Conservation (phyloP, 208 protist genomes). For the Porcisia hertigi region DNA sequence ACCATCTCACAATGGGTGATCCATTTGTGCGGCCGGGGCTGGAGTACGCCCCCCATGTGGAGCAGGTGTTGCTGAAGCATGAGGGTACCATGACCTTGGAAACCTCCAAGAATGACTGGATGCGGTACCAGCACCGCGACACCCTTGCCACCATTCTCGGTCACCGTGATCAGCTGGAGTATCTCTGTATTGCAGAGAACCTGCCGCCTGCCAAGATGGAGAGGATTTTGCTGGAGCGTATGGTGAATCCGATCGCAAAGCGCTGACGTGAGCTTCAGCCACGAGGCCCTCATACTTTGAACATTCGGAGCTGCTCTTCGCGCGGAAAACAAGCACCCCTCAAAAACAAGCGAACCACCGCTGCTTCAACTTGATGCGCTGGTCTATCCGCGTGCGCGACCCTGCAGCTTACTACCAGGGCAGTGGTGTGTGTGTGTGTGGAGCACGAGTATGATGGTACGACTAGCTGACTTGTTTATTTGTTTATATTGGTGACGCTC, state of each 20-base stretch:
- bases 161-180: constrained; percentile 68
- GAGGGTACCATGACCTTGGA: constrained; percentile 83
- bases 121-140: constrained; percentile 87
- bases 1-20: constrained; percentile 64
- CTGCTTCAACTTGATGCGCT: too few species aligned
- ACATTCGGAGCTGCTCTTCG: background rate
- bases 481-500: too few species aligned
- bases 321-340: background rate
- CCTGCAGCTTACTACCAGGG: too few species aligned
- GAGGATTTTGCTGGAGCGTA: constrained; percentile 74
- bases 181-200: constrained; percentile 82
- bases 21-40: constrained; percentile 86
- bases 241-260: constrained; percentile 66
- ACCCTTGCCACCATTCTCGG: constrained; percentile 76
- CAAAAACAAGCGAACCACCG: too few species aligned
- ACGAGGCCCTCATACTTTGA: background rate
- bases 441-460: too few species aligned
- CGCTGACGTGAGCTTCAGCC: constrained; percentile 9
- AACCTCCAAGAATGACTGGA: constrained; percentile 88
- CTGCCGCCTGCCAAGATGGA: constrained; percentile 76
- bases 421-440: too few species aligned
- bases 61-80: constrained; percentile 80
- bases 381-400: too few species aligned
- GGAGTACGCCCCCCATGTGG: constrained; percentile 82
- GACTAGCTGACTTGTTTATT: too few species aligned